Base-by-base conservation (phyloP, 164 flowering plant species). In the Sedum album region DNA sequence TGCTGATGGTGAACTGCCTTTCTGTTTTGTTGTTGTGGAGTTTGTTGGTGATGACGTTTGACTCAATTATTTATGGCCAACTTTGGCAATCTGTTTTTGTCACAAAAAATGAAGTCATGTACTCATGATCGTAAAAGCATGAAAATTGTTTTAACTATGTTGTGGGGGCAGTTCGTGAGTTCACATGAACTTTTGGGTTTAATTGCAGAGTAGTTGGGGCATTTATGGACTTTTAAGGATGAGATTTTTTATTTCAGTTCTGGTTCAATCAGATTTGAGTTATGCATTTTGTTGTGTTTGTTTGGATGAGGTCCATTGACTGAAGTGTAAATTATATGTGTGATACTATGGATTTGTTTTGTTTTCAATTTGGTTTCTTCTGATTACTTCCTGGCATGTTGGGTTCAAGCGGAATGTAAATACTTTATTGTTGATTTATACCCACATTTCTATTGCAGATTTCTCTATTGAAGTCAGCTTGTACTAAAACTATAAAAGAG, bases 401-500 rank as follows among this genome's bases (percentile, higher is more conserved):
- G 4, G 2, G 4, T 60, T 60, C 51, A 46, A 46, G 15, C 35
- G 13, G 65, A 30, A 13, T 7, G 31, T 60, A 33, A 2, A 28
- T 60, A 33, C n/a, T n/a, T n/a, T n/a, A 17, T 25, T 28, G 65
- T 36, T 31, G 66, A 4, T 31, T 9, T 13, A 14, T 30, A 20
- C 33, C 21, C 31, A 63, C 31, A 26, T 57, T 57, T 13, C 33
- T 20, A 3, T 28, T 57, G 62, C 33, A 81, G 84, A 67, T 81
- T 66, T 62, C 73, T 2, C 41, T 73, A 74, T 21, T 66, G 23
- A 81, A 71, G 64, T 60, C 73, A 26, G 72, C 83, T 10, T 73
- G 79, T 62, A 60, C 69, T 41, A 44, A 69, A 68, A 78, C 80
- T 10, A 70, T 82, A 23, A 53, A 71, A 69, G 79, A 79, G 41